phyloP scores from a whole-genome alignment of 345 rosid genomes.

The Acer yangbiense region DNA sequence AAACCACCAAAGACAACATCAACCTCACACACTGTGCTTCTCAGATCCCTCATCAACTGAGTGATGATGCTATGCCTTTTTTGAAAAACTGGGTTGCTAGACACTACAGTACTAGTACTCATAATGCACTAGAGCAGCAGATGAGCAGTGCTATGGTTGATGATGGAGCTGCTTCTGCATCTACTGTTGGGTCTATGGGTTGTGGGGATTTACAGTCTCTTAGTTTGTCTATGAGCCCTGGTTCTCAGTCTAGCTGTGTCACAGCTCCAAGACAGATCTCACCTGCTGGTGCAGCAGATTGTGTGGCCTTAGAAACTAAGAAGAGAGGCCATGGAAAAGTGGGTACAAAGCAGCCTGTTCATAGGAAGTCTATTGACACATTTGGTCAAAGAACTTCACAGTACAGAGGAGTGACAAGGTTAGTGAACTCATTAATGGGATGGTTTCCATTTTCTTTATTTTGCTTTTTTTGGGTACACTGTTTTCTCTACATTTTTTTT shows the following conservation, averaged over 20 bases:
- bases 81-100: slow-evolving; percentile 46
- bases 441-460: background rate
- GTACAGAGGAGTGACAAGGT: slow-evolving; percentile 88
- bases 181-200: slow-evolving; percentile 32
- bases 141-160: slow-evolving; percentile 29
- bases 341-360: slow-evolving; percentile 69
- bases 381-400: slow-evolving; percentile 89
- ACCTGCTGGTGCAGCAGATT: slow-evolving; percentile 36
- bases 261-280: slow-evolving; percentile 53
- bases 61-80: slow-evolving; percentile 31
- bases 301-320: slow-evolving; percentile 49
- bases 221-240: slow-evolving; percentile 74
- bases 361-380: slow-evolving; percentile 80
- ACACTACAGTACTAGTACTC: slow-evolving; percentile 29
- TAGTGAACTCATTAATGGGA: slow-evolving; percentile 1
- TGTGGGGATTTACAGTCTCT: slow-evolving; percentile 57
- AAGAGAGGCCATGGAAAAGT: slow-evolving; percentile 56
- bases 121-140: slow-evolving; percentile 37
- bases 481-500: too few species aligned
- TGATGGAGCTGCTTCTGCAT: slow-evolving; percentile 25
- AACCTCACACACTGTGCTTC: slow-evolving; percentile 34
- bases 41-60: slow-evolving; percentile 33
- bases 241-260: slow-evolving; percentile 65
- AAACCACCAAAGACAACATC: slow-evolving; percentile 27
- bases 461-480: too few species aligned